Percentiles rank a stretch among this genome's conserved stretches.
These are phyloP conservation scores for Boletus smithii DNA, from an alignment of 1,284 basidiomycete species.

Conservation along the genomic window DNA sequence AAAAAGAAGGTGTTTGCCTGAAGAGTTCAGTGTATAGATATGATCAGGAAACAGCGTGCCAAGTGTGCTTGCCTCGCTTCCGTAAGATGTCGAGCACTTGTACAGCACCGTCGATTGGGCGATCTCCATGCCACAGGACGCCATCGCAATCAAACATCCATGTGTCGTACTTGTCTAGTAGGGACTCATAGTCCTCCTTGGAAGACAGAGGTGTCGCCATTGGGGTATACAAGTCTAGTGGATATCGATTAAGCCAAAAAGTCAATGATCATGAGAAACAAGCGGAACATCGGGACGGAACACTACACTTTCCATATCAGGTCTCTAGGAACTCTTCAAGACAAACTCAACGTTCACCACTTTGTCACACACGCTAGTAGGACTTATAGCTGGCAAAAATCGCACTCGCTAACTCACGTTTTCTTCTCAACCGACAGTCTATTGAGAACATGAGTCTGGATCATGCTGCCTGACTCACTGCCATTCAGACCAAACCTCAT, in stretches of 20 bases:
- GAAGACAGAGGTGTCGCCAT: constrained; percentile 44
- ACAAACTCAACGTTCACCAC: neutral
- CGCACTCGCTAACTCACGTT: neutral
- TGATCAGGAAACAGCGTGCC: neutral
- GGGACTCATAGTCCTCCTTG: constrained; percentile 49
- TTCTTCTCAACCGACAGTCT: neutral
- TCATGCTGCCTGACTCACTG: too few relatives aligned
- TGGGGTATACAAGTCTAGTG: constrained; percentile 17
- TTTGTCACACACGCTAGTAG: neutral
- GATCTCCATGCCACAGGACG: constrained; percentile 89
- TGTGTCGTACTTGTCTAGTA: constrained; percentile 82
- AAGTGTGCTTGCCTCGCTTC: constrained; percentile 50
- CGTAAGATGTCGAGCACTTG: constrained; percentile 71
- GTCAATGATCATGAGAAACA: constrained; percentile 1
- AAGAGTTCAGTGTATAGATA: neutral
- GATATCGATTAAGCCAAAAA: constrained; percentile 1
- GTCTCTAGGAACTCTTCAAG: constrained; percentile 5
- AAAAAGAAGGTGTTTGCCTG: constrained; percentile 88
- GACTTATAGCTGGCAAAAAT: neutral
- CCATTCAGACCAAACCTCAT: too few relatives aligned
- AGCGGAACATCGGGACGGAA: constrained; percentile 1
- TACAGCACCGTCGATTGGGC: constrained; percentile 72
- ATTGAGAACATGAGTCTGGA: neutral
- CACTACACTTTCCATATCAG: constrained; percentile 27
- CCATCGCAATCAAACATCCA: constrained; percentile 98